Evolutionary conservation across 768 basidiomycete genomes (phyloP), one percentile per base, ranked within the genome.

Genomic region (Kwoniella dejecticola): DNA sequence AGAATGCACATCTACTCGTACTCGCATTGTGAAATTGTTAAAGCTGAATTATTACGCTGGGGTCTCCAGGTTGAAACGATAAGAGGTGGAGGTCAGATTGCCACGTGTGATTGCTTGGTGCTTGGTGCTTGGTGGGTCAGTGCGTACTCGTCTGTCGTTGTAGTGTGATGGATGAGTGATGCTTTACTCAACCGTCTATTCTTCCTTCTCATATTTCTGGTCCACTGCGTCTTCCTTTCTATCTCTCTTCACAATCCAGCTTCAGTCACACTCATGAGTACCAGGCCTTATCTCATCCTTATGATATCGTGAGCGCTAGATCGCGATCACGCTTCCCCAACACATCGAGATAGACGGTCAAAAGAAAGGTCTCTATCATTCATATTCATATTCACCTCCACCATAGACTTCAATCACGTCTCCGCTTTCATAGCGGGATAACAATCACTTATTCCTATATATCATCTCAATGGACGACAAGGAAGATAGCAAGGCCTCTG

Each of bases 381-480:
- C 33, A 36, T 15, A 36, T 15, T 36, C 33, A 7, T 15, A 7
- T 36, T 36, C 7, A 36, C 15, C 7, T 36, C 15, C 58, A 45
- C 19, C 41, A n/a, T 38, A 29, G 23, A n/a, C n/a, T n/a, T 27
- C 41, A 11, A 36, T 21, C 7, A 24, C 10, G 23, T 30, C 41
- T 11, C 46, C 41, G 15, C 33, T 54, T 40, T 62, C 52, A 33
- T 29, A 7, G 17, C 6, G 54, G 54, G 54, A 46, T 33, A 56
- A 26, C 26, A 21, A 21, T 21, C 23, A n/a, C n/a, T n/a, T 8
- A 30, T 21, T 21, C 26, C 42, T 13, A 42, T 10, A 21, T 29
- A 42, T 31, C 38, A 8, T 23, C 49, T 52, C 58, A 50, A 60
- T 60, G 58, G 52, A 50, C 48, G 58, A 60, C 41, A 31, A 50